These are phyloP conservation scores for Camelina neglecta DNA, from an alignment of 345 rosid species.

Conservation along the genomic window DNA sequence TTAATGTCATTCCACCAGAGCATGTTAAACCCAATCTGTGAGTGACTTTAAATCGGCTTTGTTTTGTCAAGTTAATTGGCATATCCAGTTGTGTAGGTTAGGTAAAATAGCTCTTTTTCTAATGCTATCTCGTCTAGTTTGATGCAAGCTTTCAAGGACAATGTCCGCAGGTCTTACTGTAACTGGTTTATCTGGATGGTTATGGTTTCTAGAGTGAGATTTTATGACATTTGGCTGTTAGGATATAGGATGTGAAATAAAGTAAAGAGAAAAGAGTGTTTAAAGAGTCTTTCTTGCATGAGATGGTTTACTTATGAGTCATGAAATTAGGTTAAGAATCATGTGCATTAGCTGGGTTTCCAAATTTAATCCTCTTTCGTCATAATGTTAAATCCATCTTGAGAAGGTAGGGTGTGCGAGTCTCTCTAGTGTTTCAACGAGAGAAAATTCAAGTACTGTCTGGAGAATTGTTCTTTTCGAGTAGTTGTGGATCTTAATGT, in stretches of 20 bases:
- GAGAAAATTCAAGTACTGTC: not conserved
- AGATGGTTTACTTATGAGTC: slow-evolving; percentile 2
- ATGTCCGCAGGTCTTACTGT: not conserved
- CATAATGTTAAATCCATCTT: not conserved
- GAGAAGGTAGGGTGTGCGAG: not conserved
- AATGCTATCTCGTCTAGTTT: not conserved
- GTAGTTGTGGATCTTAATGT: slow-evolving; percentile 19
- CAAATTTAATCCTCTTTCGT: not conserved
- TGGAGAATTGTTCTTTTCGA: not conserved
- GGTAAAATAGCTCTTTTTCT: not conserved
- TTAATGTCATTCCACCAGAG: slow-evolving; percentile 67
- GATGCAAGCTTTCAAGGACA: not conserved
- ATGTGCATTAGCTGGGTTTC: not conserved
- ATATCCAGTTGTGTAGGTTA: not conserved
- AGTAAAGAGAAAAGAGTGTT: not conserved
- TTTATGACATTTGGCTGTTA: not conserved
- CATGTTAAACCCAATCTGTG: slow-evolving; percentile 85
- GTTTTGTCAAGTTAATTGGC: not conserved
- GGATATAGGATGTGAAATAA: not conserved
- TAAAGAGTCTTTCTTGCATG: not conserved
- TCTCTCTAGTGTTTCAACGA: not conserved
- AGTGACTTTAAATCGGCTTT: slow-evolving; percentile 27
- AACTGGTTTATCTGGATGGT: not conserved
- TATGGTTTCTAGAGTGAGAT: not conserved
- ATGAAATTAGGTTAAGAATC: slow-evolving; percentile 4